These are phyloP conservation scores for Aschersonia sp. DNA, from an alignment of 2,329 filamentous ascomycete genomes.

Conservation along the genomic window DNA sequence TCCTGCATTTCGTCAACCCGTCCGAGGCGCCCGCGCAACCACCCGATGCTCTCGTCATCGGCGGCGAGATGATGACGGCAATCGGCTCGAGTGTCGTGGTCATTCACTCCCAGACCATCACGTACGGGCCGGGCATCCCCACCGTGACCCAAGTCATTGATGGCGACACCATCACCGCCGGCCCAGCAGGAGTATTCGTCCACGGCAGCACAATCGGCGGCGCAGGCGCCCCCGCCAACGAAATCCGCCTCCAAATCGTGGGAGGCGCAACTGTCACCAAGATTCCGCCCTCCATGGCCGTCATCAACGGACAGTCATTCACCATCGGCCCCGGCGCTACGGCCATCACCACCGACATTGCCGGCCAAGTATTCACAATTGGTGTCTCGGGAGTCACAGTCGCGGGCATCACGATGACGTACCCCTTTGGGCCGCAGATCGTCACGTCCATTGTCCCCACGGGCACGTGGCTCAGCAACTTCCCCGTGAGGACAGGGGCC, in stretches of 20 bases:
- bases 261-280: conserved; percentile 38
- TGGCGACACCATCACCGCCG: conserved; percentile 36
- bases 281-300: conserved; percentile 29
- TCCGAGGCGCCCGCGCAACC: conserved; percentile 13
- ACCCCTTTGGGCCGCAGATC: conserved; percentile 29
- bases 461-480: conserved; percentile 8
- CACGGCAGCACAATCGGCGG: conserved; percentile 30
- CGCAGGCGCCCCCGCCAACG: conserved; percentile 15
- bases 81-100: conserved; percentile 25
- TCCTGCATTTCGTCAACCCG: conserved; percentile 17
- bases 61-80: conserved; percentile 31
- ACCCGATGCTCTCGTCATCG: conserved; percentile 29
- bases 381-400: conserved; percentile 32
- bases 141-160: conserved; percentile 25
- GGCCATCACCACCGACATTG: conserved; percentile 30
- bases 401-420: conserved; percentile 27
- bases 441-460: conserved; percentile 24
- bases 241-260: conserved; percentile 29
- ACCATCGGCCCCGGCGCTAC: conserved; percentile 30
- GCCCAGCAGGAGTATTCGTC: conserved; percentile 26
- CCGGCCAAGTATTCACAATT: conserved; percentile 35
- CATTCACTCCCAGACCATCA: conserved; percentile 27
- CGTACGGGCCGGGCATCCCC: conserved; percentile 23
- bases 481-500: conserved; percentile 13
- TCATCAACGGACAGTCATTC: conserved; percentile 36